Evolutionary conservation across 768 basidiomycete species (phyloP), one percentile per base, ranked within the genome.

Genomic region (Leccinellum rugosiceps): DNA sequence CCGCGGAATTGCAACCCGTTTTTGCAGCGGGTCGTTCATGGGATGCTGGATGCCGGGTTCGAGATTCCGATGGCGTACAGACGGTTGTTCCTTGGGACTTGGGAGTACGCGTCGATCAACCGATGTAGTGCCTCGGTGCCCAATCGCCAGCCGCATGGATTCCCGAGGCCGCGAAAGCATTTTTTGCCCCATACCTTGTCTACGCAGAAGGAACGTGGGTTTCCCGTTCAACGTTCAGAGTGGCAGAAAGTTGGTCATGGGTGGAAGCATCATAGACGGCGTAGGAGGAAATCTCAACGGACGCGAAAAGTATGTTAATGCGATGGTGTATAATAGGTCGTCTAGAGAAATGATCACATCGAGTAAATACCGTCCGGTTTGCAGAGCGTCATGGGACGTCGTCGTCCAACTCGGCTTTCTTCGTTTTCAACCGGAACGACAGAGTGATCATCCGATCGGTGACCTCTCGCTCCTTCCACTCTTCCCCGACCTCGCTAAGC

Each of bases 401-500:
- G 26, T 25, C 47, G 2, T 25, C 6, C n/a, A 17, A 21, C 9
- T 35, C 19, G 17, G 43, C 58, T 57, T 77, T 77, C 57, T 19
- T 43, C 0, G 45, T 23, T 25, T 46, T 4, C 13, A 19, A 25
- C 13, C 80, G 78, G 41, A 87, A 68, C 48, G 74, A 81, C 54
- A 86, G 55, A 13, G 69, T 64, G 10, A 72, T 77, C n/a, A 70
- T 64, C 15, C 74, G 74, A 32, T 62, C 68, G 14, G 75, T 70
- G 31, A 79, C 63, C 13, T 75, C 76, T 19, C 76, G 72, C 17
- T 70, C 70, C 64, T 79, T 83, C 75, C 79, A 82, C 71, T 87
- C 85, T 46, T 74, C 75, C 46, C 77, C 79, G 6, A 82, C 70
- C 54, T 83, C 88, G 28, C 66, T 63, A 46, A 89, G 68, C 14